Evolutionary conservation across 2,329 filamentous ascomycete genomes (phyloP), one percentile per base, ranked within the genome.

Genomic region (Parastagonospora nodorum): DNA sequence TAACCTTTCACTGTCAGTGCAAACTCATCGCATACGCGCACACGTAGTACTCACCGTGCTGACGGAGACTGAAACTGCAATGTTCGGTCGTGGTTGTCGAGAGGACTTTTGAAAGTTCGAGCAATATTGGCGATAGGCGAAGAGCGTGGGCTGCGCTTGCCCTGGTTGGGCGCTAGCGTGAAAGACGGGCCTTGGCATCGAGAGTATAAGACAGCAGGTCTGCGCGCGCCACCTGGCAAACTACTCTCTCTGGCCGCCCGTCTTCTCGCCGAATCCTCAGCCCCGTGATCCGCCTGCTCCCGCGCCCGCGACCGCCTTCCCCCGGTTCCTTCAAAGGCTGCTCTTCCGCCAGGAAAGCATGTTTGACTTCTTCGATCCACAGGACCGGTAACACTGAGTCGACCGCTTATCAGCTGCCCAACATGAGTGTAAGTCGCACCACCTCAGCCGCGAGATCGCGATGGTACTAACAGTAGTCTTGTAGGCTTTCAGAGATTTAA

Each of bases 11-110:
- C 28, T 53, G 54, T 74, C 51, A 71, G 64, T 58, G 55, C 39
- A 9, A 27, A 31, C 12, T 10, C 1, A 19, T 30, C 2, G 12
- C 5, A 27, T 29, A 32, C 36, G 15, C 12, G 10, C n/a, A 11
- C 8, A 39, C 8, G 31, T 19, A 15, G 14, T 50, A 54, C 56
- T 43, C 49, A 97, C 93, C 93, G 45, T 92, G 90, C 78, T 89
- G 87, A 89, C 92, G 93, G 93, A 96, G 93, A 97, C 93, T 97
- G 93, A 95, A 85, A 88, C 92, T 91, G 94, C 90, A 90, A 91
- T 96, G 88, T 89, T 84, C 55, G 19, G 57, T 64, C 56, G 69
- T 61, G 58, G 63, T 65, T 67, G 60, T 56, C 60, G 59, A 61
- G 53, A 29, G 64, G 16, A 38, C 12, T 27, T 16, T 16, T 31